phyloP scores from a whole-genome alignment of 2,329 filamentous ascomycete species.

The Rutstroemia sp. region DNA sequence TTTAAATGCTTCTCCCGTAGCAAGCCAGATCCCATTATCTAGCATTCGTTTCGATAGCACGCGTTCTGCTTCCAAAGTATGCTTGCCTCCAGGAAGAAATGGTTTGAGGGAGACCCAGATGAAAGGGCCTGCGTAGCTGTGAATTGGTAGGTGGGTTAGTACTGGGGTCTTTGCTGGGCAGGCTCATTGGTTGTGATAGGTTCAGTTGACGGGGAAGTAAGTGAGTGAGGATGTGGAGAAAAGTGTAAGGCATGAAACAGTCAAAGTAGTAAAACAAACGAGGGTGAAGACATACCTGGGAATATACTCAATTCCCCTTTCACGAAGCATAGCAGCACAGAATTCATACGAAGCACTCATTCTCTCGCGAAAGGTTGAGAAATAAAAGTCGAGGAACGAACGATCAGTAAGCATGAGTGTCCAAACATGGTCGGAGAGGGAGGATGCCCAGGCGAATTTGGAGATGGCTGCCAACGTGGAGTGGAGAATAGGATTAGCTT shows the following conservation, averaged over 20 bases:
- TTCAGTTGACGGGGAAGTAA: too few relatives aligned
- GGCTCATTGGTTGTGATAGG: too few relatives aligned
- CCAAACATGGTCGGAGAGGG: constrained; percentile 11
- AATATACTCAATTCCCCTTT: constrained; percentile 8
- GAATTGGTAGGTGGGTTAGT: too few relatives aligned
- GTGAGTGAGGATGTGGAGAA: too few relatives aligned
- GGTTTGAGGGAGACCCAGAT: constrained; percentile 12
- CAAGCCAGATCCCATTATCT: constrained; percentile 12
- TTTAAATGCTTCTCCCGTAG: constrained; percentile 13
- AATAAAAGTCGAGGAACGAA: constrained; percentile 10
- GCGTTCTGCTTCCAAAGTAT: constrained; percentile 9
- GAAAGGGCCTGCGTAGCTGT: constrained; percentile 11
- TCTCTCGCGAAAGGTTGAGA: neutral
- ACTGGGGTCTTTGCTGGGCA: too few relatives aligned
- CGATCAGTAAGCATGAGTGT: constrained; percentile 9
- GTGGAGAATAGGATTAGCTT: constrained; percentile 10
- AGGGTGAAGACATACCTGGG: neutral
- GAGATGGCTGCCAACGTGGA: constrained; percentile 5
- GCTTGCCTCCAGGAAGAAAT: neutral
- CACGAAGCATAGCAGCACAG: constrained; percentile 4
- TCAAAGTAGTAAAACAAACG: neutral
- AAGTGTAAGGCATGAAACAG: too few relatives aligned
- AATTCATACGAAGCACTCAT: constrained; percentile 8
- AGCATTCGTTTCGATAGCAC: constrained; percentile 10
- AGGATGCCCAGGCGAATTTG: constrained; percentile 14